Evolutionary conservation across 2,329 filamentous ascomycete species (phyloP).

Genomic region (Ustulina deusta): DNA sequence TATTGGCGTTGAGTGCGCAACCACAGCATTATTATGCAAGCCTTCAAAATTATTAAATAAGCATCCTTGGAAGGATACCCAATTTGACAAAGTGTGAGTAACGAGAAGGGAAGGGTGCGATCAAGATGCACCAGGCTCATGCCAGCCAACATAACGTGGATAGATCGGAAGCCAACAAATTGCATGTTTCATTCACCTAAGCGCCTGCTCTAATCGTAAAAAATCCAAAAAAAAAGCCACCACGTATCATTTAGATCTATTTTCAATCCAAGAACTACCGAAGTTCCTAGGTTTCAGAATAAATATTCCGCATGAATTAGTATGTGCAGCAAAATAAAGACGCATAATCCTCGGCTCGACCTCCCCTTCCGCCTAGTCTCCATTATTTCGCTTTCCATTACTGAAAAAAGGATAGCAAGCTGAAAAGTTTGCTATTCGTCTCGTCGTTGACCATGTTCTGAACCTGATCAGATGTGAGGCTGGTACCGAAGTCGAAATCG

Average conservation of each 20-base stretch:
- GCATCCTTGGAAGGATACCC: neutral
- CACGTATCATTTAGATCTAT: constrained; percentile 21
- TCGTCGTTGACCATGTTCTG: constrained; percentile 49
- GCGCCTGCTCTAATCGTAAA: constrained; percentile 35
- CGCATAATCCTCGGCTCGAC: constrained; percentile 7
- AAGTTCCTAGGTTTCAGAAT: constrained; percentile 8
- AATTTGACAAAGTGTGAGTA: neutral
- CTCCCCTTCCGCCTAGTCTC: neutral
- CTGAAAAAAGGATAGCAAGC: constrained; percentile 46
- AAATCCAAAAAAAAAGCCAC: constrained; percentile 16
- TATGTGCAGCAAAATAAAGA: constrained; percentile 34
- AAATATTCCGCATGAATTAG: constrained; percentile 22
- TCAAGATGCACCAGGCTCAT: neutral
- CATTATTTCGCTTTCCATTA: neutral
- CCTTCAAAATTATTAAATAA: neutral
- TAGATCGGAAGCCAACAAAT: constrained; percentile 14
- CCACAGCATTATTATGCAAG: neutral
- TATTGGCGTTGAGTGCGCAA: no score
- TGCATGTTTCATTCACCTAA: constrained; percentile 35
- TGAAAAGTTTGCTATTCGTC: constrained; percentile 42
- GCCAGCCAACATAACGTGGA: neutral
- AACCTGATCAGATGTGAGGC: constrained; percentile 56
- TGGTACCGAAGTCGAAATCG: constrained; percentile 55
- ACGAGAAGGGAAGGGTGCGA: neutral
- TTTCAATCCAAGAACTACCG: constrained; percentile 26